Evolutionary conservation across 306 rosid genomes (phyloP).

Genomic region (Oemleria cerasiformis): DNA sequence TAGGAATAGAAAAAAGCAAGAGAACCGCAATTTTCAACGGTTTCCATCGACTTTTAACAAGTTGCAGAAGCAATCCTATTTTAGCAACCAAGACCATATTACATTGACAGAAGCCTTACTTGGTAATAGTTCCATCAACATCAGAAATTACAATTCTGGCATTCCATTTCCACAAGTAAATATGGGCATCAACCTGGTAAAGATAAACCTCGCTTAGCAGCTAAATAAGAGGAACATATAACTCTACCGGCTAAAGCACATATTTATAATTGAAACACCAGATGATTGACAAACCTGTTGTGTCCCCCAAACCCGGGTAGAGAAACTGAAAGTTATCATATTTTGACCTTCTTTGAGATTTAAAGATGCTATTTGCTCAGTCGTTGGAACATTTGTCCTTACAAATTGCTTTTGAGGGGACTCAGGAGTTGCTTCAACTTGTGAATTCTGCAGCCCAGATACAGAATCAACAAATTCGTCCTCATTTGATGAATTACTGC

Average conservation of each 20-base stretch:
- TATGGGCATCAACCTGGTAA: constrained; percentile 93
- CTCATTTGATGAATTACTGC: constrained; percentile 59
- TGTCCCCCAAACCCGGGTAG: constrained; percentile 84
- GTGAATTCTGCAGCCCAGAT: constrained; percentile 43
- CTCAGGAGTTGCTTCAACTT: constrained; percentile 40
- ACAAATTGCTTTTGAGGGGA: constrained; percentile 64
- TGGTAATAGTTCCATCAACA: constrained; percentile 98
- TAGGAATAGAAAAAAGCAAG: constrained; percentile 16
- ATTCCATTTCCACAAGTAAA: constrained; percentile 98
- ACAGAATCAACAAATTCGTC: constrained; percentile 92
- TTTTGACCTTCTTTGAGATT: constrained; percentile 95
- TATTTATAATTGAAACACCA: constrained; percentile 7
- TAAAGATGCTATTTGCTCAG: constrained; percentile 92
- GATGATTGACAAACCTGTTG: constrained; percentile 70
- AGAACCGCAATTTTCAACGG: constrained; percentile 18
- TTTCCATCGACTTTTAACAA: constrained; percentile 19
- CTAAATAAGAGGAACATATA: constrained; percentile 15
- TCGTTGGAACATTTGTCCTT: constrained; percentile 94
- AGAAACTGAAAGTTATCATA: constrained; percentile 81
- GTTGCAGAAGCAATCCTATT: constrained; percentile 13
- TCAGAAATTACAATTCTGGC: constrained; percentile 93
- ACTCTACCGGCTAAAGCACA: constrained; percentile 10
- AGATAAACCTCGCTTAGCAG: constrained; percentile 23
- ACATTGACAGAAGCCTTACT: constrained; percentile 50
- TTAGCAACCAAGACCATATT: constrained; percentile 22